A percentile compares a stretch with the other conserved stretches of the same genome.
Conservation (phyloP, 176 grass and related monocot species). For the Rhipidocladum racemiflorum region DNA sequence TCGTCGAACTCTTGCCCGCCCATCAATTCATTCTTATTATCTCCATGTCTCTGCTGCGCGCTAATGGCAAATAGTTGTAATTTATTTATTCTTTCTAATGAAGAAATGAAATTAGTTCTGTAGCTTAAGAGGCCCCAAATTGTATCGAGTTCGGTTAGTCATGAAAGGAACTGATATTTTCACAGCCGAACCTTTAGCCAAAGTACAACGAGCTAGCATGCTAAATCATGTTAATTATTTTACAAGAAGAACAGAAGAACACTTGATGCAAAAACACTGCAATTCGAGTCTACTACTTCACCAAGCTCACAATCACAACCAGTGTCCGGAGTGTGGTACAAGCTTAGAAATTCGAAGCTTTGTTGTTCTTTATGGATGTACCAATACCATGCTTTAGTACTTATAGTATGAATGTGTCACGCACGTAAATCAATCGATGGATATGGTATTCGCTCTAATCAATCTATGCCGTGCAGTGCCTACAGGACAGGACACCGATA, state of each 20-base stretch:
- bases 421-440: neutral
- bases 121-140: neutral
- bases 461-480: constrained; percentile 36
- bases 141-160: neutral
- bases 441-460: neutral
- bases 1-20: no score
- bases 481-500: constrained; percentile 92
- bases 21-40: neutral
- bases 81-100: no score
- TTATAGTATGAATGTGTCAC: neutral
- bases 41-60: neutral
- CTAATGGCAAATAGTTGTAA: neutral
- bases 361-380: neutral
- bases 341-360: neutral
- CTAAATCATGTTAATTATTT: neutral
- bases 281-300: neutral
- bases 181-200: neutral
- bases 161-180: neutral
- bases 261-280: neutral
- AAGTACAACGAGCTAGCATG: neutral
- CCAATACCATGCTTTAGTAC: neutral
- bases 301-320: neutral
- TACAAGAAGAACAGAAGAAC: neutral
- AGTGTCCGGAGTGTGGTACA: neutral
- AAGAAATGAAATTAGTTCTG: neutral